A percentile compares a stretch with the other conserved stretches of the same genome.
phyloP scores from a whole-genome alignment of 352 stramenopile genomes.

The Globisporangium recalcitrans region DNA sequence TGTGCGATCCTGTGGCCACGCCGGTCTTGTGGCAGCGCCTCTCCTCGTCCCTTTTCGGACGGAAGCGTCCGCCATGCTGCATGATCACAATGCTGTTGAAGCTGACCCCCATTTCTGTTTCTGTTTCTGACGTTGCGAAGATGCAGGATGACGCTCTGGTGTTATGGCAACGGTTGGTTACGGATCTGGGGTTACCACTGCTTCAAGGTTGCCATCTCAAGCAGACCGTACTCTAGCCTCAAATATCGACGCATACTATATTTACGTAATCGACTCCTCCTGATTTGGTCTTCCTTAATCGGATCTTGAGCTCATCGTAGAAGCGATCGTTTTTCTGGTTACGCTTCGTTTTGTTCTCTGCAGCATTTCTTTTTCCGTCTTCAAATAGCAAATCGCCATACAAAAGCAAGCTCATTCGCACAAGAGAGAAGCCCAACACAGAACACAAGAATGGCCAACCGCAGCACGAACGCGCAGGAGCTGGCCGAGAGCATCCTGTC shows the following conservation, averaged over 20 bases:
- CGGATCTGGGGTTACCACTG: not conserved
- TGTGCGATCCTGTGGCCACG: too few relatives aligned
- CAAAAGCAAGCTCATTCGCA: not conserved
- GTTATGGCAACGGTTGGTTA: slow-evolving; percentile 10
- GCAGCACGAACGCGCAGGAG: slow-evolving; percentile 68
- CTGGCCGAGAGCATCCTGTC: slow-evolving; percentile 76
- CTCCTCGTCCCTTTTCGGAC: too few relatives aligned
- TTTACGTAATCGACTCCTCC: too few relatives aligned
- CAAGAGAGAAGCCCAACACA: not conserved
- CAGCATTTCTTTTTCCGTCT: not conserved
- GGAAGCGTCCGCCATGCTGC: too few relatives aligned
- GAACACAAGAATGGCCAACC: slow-evolving; percentile 42
- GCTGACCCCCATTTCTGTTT: too few relatives aligned
- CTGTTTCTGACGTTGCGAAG: slow-evolving; percentile 3
- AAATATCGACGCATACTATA: too few relatives aligned
- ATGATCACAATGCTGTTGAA: too few relatives aligned
- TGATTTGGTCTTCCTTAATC: too few relatives aligned
- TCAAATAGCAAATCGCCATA: slow-evolving; percentile 3
- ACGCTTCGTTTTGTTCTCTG: not conserved
- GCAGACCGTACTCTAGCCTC: not conserved
- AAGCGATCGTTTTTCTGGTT: not conserved
- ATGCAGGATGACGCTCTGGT: slow-evolving; percentile 5
- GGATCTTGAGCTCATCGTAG: not conserved
- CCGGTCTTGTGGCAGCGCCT: too few relatives aligned
- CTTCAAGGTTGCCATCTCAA: slow-evolving; percentile 2